Evolutionary conservation across 1,284 basidiomycete species (phyloP).

Genomic region (Trichosporon faecale): DNA sequence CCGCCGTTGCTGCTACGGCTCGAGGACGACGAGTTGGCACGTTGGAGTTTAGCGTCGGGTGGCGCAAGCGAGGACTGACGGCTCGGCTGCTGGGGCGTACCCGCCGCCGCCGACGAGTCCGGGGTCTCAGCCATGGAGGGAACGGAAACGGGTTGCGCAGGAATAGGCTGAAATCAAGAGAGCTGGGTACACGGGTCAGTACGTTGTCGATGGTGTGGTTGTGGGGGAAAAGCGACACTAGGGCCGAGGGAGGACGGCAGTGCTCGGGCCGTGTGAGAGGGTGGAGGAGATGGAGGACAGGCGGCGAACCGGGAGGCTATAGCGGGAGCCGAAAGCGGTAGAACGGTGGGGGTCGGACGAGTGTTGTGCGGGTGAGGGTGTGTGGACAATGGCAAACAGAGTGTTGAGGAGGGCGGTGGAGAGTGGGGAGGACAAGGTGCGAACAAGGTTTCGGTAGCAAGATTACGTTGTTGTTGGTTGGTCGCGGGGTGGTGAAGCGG

Average conservation of each 20-base stretch:
- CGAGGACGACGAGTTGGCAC: constrained; percentile 30
- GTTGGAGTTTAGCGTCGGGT: constrained; percentile 19
- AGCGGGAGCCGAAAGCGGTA: neutral
- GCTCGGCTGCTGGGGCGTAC: neutral
- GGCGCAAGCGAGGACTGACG: constrained; percentile 13
- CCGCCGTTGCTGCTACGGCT: constrained; percentile 31
- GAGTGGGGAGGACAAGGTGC: neutral
- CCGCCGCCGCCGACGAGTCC: constrained; percentile 1
- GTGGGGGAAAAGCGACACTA: neutral
- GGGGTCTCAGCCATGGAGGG: neutral
- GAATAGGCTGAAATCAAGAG: neutral
- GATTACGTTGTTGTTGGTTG: neutral
- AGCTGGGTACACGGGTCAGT: neutral
- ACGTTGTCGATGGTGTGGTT: neutral
- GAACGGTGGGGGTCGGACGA: neutral
- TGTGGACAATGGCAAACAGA: neutral
- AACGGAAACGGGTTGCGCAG: neutral
- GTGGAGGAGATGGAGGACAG: neutral
- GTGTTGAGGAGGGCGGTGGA: neutral
- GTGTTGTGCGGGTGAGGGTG: neutral
- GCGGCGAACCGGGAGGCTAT: neutral
- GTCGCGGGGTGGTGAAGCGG: neutral
- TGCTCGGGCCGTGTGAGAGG: constrained; percentile 1
- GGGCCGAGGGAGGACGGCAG: neutral
- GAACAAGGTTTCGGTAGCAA: neutral